Evolutionary conservation across 179 eudicot genomes (phyloP).

Genomic region (Actinidia arguta): DNA sequence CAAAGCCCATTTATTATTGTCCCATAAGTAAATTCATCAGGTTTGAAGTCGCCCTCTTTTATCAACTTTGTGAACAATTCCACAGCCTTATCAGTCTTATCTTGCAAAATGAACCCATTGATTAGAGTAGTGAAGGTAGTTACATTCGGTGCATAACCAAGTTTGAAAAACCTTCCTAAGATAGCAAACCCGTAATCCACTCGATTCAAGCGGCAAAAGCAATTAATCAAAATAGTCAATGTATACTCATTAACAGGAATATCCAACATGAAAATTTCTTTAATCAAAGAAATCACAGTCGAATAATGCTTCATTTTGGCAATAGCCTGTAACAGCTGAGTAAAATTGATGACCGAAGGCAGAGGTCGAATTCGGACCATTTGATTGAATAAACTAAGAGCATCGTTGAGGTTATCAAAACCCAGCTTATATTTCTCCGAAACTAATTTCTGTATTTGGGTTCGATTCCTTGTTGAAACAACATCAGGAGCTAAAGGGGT

Average conservation of each 20-base stretch:
- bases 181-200: background rate
- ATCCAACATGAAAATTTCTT: background rate
- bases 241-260: background rate
- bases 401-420: background rate
- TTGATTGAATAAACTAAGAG: background rate
- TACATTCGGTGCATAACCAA: background rate
- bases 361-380: background rate
- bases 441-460: background rate
- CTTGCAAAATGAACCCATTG: background rate
- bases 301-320: constrained; percentile 1
- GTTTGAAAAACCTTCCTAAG: background rate
- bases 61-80: background rate
- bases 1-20: background rate
- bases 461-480: background rate
- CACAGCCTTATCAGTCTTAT: background rate
- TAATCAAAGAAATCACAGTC: background rate
- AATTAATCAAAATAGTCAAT: background rate
- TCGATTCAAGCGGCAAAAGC: constrained; percentile 6
- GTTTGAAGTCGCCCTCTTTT: background rate
- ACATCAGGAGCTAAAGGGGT: background rate
- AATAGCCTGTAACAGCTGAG: background rate
- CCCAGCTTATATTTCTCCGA: background rate
- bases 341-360: background rate
- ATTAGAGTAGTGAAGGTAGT: background rate
- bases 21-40: background rate